These are phyloP conservation scores for apple (Malus domestica) DNA, from an alignment of 306 rosid species.

Conservation along the genomic window DNA sequence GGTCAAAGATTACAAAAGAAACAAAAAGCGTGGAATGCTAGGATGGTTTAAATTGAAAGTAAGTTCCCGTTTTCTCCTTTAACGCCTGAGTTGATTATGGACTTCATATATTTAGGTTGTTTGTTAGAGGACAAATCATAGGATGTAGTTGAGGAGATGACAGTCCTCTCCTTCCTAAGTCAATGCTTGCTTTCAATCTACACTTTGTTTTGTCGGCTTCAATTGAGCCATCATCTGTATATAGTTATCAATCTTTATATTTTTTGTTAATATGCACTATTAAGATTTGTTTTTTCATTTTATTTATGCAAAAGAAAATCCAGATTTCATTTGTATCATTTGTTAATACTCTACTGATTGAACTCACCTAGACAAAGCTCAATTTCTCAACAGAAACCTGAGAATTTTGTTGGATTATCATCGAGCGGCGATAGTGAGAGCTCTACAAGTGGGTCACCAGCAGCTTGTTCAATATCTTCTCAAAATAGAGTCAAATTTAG, in stretches of 20 bases:
- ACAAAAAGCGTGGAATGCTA: slow-evolving; percentile 70
- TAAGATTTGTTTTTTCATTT: neutral
- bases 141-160: neutral
- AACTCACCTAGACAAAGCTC: slow-evolving; percentile 2
- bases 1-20: slow-evolving; percentile 60
- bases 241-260: neutral
- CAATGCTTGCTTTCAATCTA: neutral
- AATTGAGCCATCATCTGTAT: neutral
- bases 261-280: neutral
- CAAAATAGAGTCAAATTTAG: slow-evolving; percentile 34
- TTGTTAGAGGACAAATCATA: neutral
- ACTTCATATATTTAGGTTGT: neutral
- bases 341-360: neutral
- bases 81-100: slow-evolving; percentile 12
- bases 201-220: neutral
- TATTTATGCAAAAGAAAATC: neutral
- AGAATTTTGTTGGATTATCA: slow-evolving; percentile 41
- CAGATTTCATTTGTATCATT: neutral
- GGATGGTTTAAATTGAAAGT: slow-evolving; percentile 78
- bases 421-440: slow-evolving; percentile 50
- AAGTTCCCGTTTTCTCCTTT: slow-evolving; percentile 14
- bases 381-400: slow-evolving; percentile 57
- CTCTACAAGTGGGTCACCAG: slow-evolving; percentile 58
- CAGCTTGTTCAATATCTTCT: slow-evolving; percentile 43
- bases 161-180: neutral